phyloP scores from a whole-genome alignment of 169 alveolate species.

The Eimeria brunetti region DNA sequence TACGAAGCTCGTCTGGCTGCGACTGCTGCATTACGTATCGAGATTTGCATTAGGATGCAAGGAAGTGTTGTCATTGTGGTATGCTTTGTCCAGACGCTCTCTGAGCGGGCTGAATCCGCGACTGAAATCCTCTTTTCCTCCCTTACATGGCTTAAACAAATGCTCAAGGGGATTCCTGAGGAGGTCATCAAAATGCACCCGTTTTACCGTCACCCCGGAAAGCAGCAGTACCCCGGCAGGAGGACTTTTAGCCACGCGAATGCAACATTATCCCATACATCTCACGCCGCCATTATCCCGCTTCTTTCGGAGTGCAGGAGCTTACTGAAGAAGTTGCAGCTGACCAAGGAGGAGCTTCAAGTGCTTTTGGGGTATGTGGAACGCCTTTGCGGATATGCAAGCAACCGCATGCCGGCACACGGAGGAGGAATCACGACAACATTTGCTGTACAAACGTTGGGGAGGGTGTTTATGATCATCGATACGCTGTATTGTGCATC shows the following conservation, averaged over 20 bases:
- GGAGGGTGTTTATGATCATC: background rate
- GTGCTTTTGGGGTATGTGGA: background rate
- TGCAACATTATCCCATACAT: background rate
- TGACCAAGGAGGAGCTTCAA: background rate
- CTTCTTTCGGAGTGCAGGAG: background rate
- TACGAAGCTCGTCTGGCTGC: background rate
- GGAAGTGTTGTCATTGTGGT: background rate
- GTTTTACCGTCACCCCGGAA: background rate
- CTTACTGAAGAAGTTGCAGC: background rate
- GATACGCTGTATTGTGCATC: slow-evolving; percentile 33
- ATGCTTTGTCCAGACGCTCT: background rate
- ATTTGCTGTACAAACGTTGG: background rate
- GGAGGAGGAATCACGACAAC: background rate
- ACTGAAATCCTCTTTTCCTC: no score
- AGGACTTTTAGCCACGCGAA: background rate
- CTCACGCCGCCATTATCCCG: background rate
- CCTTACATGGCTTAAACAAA: background rate
- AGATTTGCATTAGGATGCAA: background rate
- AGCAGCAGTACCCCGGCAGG: background rate
- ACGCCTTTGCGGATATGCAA: slow-evolving; percentile 4
- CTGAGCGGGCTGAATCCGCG: no score
- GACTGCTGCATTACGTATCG: background rate
- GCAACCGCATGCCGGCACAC: background rate
- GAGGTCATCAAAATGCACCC: background rate
- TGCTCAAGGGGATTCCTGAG: background rate